phyloP scores from a whole-genome alignment of 208 protist genomes.

The Leishmania martiniquensis region DNA sequence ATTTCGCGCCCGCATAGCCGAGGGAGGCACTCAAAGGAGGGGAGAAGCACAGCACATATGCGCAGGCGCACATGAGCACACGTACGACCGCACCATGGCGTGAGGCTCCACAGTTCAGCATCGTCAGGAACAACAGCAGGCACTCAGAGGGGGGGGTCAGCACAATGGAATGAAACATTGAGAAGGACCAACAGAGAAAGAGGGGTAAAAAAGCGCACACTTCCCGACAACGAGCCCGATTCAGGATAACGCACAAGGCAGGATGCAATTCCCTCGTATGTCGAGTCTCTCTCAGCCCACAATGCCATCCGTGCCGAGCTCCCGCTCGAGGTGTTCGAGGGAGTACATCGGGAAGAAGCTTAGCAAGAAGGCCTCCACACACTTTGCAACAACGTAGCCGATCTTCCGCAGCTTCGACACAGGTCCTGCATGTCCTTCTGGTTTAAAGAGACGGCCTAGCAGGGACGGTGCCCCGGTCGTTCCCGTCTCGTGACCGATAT shows the following conservation, averaged over 20 bases:
- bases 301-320: constrained; percentile 69
- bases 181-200: not conserved
- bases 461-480: constrained; percentile 13
- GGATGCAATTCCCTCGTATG: not conserved
- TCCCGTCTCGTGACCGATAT: constrained; percentile 19
- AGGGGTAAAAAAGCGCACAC: not conserved
- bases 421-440: constrained; percentile 5
- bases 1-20: not conserved
- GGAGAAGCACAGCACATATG: not conserved
- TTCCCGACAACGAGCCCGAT: not conserved
- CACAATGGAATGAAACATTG: not conserved
- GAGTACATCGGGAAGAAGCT: constrained; percentile 77
- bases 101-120: not conserved
- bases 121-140: not conserved
- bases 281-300: constrained; percentile 13
- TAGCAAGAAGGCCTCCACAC: constrained; percentile 62
- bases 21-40: not conserved
- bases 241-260: not conserved
- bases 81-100: not conserved
- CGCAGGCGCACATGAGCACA: not conserved
- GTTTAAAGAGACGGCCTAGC: constrained; percentile 25
- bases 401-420: constrained; percentile 34
- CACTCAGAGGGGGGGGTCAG: not conserved
- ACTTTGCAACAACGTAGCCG: constrained; percentile 61
- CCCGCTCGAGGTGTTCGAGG: constrained; percentile 58